These are phyloP conservation scores for Metrosideros polymorpha DNA, from an alignment of 441 rosid genomes.

Conservation along the genomic window DNA sequence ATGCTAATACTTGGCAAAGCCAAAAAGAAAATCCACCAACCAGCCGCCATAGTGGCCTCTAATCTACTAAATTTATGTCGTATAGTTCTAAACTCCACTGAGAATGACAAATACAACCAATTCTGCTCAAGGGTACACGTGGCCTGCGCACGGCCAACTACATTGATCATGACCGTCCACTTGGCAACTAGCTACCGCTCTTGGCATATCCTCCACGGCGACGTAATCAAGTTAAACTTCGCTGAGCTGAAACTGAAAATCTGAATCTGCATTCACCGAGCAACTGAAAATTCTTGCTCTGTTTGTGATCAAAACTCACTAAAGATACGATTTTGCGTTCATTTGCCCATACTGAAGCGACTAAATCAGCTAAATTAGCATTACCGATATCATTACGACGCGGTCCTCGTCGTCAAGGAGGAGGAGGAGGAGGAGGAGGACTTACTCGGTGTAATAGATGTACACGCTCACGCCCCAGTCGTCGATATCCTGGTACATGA, in stretches of 20 bases:
- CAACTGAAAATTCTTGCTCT: neutral
- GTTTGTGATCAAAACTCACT: neutral
- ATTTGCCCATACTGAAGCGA: neutral
- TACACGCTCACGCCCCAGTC: neutral
- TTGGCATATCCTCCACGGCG: neutral
- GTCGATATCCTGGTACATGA: neutral
- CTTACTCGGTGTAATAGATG: constrained; percentile 12
- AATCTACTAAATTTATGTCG: neutral
- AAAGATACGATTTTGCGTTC: neutral
- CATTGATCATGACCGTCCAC: neutral
- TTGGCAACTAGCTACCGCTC: neutral
- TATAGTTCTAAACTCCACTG: neutral
- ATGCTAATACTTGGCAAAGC: neutral
- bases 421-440: neutral
- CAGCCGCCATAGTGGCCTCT: neutral
- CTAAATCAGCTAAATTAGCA: neutral
- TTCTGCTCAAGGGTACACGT: neutral
- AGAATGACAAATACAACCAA: neutral
- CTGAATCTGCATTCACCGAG: neutral
- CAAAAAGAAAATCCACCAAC: neutral
- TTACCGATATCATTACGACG: neutral
- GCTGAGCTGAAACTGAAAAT: neutral
- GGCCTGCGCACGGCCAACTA: neutral
- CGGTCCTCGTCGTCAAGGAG: neutral
- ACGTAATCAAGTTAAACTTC: neutral